Evolutionary conservation across 2,329 filamentous ascomycete genomes (phyloP).

Genomic region (Aspergillus versicolor): DNA sequence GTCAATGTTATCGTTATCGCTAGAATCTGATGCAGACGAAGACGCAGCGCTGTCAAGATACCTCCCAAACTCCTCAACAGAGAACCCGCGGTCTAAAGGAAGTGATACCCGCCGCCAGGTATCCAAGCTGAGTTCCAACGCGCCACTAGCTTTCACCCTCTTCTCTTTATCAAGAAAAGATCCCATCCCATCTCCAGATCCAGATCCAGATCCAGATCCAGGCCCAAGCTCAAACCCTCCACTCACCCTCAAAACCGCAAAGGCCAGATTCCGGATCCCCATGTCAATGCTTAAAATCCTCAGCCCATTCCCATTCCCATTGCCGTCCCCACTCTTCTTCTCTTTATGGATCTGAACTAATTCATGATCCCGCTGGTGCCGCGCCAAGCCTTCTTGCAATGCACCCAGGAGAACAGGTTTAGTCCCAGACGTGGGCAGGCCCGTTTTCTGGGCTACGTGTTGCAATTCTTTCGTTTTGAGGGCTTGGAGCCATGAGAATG

Average conservation of each 20-base stretch:
- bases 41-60: slow-evolving; percentile 28
- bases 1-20: neutral
- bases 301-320: slow-evolving; percentile 15
- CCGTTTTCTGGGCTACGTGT: slow-evolving; percentile 60
- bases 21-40: slow-evolving; percentile 7
- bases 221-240: neutral
- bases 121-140: slow-evolving; percentile 21
- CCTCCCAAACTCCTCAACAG: neutral
- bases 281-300: slow-evolving; percentile 78
- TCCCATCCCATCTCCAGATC: neutral
- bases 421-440: slow-evolving; percentile 58
- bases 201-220: too few species aligned
- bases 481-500: slow-evolving; percentile 32
- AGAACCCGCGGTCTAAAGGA: neutral
- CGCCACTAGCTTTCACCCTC: neutral
- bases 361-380: neutral
- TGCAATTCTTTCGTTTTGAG: slow-evolving; percentile 58
- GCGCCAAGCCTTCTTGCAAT: slow-evolving; percentile 37
- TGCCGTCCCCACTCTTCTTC: neutral
- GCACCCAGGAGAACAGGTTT: slow-evolving; percentile 57
- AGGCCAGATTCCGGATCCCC: slow-evolving; percentile 79
- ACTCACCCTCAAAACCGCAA: slow-evolving; percentile 55
- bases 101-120: slow-evolving; percentile 42
- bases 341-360: neutral
- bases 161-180: neutral